Evolutionary conservation across 108 stramenopile species (phyloP).

Genomic region (Asterionellopsis glacialis): DNA sequence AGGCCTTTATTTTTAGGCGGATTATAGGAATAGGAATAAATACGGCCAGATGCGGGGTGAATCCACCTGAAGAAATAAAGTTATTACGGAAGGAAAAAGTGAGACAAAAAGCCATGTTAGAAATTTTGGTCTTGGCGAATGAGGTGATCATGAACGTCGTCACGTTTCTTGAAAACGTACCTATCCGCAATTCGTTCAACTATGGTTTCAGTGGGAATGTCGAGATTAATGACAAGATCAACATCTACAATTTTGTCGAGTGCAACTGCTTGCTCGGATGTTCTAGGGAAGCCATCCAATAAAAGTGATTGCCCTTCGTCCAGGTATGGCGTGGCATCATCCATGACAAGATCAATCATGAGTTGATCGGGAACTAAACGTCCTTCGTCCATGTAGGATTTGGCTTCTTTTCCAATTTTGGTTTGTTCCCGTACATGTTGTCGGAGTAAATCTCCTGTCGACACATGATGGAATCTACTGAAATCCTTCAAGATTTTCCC

Average conservation of each 20-base stretch:
- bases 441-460: constrained; percentile 95
- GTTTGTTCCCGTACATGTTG: constrained; percentile 81
- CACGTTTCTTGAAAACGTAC: constrained; percentile 21
- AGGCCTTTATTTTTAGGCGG: constrained; percentile 85
- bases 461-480: constrained; percentile 86
- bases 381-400: constrained; percentile 85
- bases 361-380: constrained; percentile 87
- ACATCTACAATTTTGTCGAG: constrained; percentile 80
- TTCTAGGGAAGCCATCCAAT: constrained; percentile 96
- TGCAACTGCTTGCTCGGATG: constrained; percentile 88
- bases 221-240: constrained; percentile 90
- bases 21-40: constrained; percentile 94
- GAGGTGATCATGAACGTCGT: not conserved
- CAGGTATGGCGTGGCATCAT: constrained; percentile 54
- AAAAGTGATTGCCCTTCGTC: constrained; percentile 70
- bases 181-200: constrained; percentile 89
- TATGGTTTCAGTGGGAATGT: constrained; percentile 92
- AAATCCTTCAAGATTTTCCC: constrained; percentile 86
- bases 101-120: not conserved
- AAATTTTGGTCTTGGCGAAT: no score
- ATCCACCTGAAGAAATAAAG: constrained; percentile 73
- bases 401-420: constrained; percentile 79
- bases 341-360: constrained; percentile 88
- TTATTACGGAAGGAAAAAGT: not conserved
- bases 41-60: constrained; percentile 88